Percentiles rank a stretch among this genome's conserved stretches.
Evolutionary conservation across 2,329 filamentous ascomycete species (phyloP).

Genomic region (Aspergillus alliaceus): DNA sequence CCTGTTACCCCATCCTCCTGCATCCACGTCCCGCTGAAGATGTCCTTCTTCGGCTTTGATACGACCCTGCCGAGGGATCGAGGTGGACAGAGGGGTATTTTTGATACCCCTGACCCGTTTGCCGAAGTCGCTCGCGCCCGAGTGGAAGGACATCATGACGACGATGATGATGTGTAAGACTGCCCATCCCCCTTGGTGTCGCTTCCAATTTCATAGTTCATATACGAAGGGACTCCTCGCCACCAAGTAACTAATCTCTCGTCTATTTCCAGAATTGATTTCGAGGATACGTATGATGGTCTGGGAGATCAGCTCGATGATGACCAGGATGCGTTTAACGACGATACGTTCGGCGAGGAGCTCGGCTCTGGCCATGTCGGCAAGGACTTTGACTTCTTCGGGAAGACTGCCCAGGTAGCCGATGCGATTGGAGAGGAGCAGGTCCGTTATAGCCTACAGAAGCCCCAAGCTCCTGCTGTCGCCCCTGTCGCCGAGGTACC

Average conservation of each 20-base stretch:
- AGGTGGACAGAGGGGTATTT: slow-evolving; percentile 67
- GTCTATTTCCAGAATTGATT: slow-evolving; percentile 63
- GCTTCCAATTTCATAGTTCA: neutral
- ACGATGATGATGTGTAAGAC: slow-evolving; percentile 62
- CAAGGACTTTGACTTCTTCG: slow-evolving; percentile 97
- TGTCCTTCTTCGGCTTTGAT: slow-evolving; percentile 95
- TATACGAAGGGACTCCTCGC: neutral
- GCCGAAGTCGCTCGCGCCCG: slow-evolving; percentile 69
- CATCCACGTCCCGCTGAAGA: slow-evolving; percentile 40
- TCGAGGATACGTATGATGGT: slow-evolving; percentile 97
- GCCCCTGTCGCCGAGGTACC: slow-evolving; percentile 34
- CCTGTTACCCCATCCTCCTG: neutral
- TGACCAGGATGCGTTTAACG: slow-evolving; percentile 90
- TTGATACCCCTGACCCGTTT: slow-evolving; percentile 87
- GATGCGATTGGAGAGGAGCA: slow-evolving; percentile 89
- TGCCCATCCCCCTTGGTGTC: slow-evolving; percentile 33
- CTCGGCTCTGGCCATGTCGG: slow-evolving; percentile 59
- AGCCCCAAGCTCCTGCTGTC: slow-evolving; percentile 51
- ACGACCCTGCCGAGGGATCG: slow-evolving; percentile 64
- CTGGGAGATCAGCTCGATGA: slow-evolving; percentile 89
- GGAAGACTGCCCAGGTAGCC: slow-evolving; percentile 82
- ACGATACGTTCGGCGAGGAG: slow-evolving; percentile 81
- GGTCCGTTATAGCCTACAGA: slow-evolving; percentile 74
- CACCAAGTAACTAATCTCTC: neutral
- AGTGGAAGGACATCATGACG: slow-evolving; percentile 49